Conservation (phyloP, 768 basidiomycete species). For the Auricularia cornea region DNA sequence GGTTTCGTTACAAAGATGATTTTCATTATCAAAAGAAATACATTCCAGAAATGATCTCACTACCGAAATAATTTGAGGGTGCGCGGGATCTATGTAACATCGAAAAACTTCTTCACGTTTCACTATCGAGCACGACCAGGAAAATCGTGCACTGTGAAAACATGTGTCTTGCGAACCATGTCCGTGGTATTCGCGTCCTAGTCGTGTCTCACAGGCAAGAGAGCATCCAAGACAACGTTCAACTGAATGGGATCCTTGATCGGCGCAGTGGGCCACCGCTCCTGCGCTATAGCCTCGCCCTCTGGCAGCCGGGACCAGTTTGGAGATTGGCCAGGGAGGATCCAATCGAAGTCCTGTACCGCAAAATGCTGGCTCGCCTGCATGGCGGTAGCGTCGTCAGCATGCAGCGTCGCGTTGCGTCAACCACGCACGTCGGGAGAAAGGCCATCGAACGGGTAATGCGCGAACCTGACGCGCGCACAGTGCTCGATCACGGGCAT, state of each 20-base stretch:
- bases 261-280: background rate
- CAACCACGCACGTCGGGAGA: conserved; percentile 2
- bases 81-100: too few species aligned
- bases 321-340: conserved; percentile 65
- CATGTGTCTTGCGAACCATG: too few species aligned
- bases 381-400: background rate
- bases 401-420: background rate
- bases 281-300: background rate
- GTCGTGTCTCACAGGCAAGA: too few species aligned
- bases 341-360: conserved; percentile 83
- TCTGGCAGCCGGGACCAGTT: conserved; percentile 44
- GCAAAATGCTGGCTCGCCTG: conserved; percentile 34
- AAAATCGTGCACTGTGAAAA: too few species aligned
- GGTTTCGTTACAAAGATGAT: too few species aligned
- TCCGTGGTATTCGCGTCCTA: too few species aligned
- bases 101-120: too few species aligned
- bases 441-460: conserved; percentile 39
- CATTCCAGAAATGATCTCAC: too few species aligned
- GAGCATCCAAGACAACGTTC: too few species aligned
- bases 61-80: too few species aligned
- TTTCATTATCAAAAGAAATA: too few species aligned
- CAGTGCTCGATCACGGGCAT: conserved; percentile 80
- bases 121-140: too few species aligned
- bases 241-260: background rate
- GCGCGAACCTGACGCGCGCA: conserved; percentile 48